phyloP scores from a whole-genome alignment of 371 early-diverging fungal species.

The Rhizopus arrhizus region DNA sequence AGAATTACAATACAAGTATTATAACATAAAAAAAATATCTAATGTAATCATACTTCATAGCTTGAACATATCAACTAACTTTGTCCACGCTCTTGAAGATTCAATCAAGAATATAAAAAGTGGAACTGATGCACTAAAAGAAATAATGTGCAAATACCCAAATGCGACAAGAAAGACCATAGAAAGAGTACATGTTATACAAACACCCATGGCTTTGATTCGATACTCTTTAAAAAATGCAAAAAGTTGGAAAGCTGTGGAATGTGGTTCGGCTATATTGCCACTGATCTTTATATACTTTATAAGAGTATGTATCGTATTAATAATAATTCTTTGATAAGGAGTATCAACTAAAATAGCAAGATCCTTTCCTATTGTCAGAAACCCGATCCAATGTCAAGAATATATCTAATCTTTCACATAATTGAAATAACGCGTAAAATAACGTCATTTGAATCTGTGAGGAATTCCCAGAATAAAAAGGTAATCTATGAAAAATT shows the following conservation, averaged over 20 bases:
- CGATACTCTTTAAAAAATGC: constrained; percentile 10
- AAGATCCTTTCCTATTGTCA: too few species aligned
- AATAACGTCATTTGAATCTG: too few species aligned
- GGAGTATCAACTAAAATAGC: too few species aligned
- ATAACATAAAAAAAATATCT: background rate
- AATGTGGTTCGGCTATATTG: constrained; percentile 9
- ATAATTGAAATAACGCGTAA: too few species aligned
- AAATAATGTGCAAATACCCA: constrained; percentile 17
- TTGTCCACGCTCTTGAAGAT: constrained; percentile 1
- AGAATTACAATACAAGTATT: constrained; percentile 1
- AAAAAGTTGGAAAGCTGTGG: constrained; percentile 16
- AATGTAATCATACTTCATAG: constrained; percentile 2
- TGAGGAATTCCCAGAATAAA: too few species aligned
- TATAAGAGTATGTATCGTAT: too few species aligned
- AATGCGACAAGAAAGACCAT: constrained; percentile 7
- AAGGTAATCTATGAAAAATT: too few species aligned
- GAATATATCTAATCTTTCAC: too few species aligned
- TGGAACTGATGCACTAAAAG: constrained; percentile 15
- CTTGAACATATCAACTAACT: constrained; percentile 6
- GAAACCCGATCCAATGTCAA: too few species aligned
- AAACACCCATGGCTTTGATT: constrained; percentile 9
- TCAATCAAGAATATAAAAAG: constrained; percentile 14
- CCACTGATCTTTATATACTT: too few species aligned
- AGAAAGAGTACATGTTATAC: constrained; percentile 12
- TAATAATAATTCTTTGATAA: too few species aligned